Percentiles rank a stretch among this genome's conserved stretches.
phyloP scores from a whole-genome alignment of 2,329 filamentous ascomycete species.

The Neonectria ditissima region DNA sequence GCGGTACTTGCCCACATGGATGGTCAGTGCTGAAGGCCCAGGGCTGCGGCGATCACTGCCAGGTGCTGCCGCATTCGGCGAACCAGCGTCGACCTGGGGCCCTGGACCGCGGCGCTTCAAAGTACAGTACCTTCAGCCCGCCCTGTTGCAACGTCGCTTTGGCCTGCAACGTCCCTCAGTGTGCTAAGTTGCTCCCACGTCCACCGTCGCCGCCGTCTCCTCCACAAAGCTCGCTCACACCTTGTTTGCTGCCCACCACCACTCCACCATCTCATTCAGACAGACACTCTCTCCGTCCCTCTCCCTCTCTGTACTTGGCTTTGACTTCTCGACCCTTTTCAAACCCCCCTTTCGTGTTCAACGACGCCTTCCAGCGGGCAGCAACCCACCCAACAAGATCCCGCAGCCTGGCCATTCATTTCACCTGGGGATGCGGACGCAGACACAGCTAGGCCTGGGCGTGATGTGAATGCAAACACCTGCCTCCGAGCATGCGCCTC shows the following conservation, averaged over 20 bases:
- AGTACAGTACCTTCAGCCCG: slow-evolving; percentile 17
- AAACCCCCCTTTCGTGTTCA: slow-evolving; percentile 1
- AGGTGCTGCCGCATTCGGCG: neutral
- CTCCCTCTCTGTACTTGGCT: neutral
- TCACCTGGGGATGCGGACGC: slow-evolving; percentile 7
- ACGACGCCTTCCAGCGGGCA: slow-evolving; percentile 1
- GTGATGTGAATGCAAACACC: slow-evolving; percentile 31
- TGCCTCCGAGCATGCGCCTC: slow-evolving; percentile 24
- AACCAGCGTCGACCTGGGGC: neutral
- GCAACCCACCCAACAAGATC: slow-evolving; percentile 10
- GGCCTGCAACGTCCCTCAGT: slow-evolving; percentile 15
- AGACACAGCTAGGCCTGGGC: slow-evolving; percentile 8
- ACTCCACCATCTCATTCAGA: slow-evolving; percentile 9
- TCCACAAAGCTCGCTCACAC: slow-evolving; percentile 20
- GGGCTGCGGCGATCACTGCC: slow-evolving; percentile 3
- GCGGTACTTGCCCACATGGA: slow-evolving; percentile 37
- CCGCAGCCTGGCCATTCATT: slow-evolving; percentile 20
- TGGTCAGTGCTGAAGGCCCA: slow-evolving; percentile 13
- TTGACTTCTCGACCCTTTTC: slow-evolving; percentile 1
- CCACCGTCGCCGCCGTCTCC: slow-evolving; percentile 18
- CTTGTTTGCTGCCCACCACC: slow-evolving; percentile 1
- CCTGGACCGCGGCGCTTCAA: neutral
- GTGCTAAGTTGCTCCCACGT: neutral
- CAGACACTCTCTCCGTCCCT: neutral
- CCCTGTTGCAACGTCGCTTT: slow-evolving; percentile 8